Evolutionary conservation across 2,329 filamentous ascomycete genomes (phyloP).

Genomic region (Apiospora pterosperma): DNA sequence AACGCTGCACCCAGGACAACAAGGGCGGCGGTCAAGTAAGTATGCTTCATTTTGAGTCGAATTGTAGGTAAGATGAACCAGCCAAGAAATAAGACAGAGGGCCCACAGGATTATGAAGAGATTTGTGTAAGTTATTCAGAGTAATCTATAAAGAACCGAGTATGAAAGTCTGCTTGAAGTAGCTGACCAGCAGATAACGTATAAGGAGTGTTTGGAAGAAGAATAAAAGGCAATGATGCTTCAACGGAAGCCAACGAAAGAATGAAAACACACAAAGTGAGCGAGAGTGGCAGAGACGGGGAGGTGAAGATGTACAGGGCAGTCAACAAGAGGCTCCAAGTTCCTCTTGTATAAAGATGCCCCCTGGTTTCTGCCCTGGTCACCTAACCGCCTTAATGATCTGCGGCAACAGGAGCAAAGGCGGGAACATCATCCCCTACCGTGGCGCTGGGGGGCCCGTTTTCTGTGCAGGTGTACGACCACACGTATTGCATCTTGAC

Average conservation of each 20-base stretch:
- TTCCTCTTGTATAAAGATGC: not conserved
- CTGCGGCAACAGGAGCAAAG: not conserved
- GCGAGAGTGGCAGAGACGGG: not conserved
- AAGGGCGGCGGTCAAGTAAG: conserved; percentile 1
- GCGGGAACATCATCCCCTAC: conserved; percentile 1
- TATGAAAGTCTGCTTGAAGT: conserved; percentile 5
- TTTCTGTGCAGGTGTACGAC: not conserved
- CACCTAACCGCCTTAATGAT: not conserved
- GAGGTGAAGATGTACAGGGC: not conserved
- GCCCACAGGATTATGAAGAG: not conserved
- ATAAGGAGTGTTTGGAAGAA: conserved; percentile 7
- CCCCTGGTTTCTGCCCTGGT: not conserved
- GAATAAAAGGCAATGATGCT: conserved; percentile 3
- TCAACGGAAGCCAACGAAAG: conserved; percentile 1
- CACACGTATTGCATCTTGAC: not conserved
- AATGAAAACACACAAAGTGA: conserved; percentile 2
- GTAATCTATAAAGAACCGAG: not conserved
- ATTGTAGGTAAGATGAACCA: not conserved
- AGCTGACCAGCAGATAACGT: conserved; percentile 9
- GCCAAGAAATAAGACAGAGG: not conserved
- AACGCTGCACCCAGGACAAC: not conserved
- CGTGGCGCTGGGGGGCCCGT: not conserved
- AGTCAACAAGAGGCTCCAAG: not conserved
- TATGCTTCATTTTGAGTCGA: conserved; percentile 6
- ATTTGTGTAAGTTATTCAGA: not conserved